Base-by-base conservation (phyloP, 768 basidiomycete genomes). In the Exidia glandulosa region DNA sequence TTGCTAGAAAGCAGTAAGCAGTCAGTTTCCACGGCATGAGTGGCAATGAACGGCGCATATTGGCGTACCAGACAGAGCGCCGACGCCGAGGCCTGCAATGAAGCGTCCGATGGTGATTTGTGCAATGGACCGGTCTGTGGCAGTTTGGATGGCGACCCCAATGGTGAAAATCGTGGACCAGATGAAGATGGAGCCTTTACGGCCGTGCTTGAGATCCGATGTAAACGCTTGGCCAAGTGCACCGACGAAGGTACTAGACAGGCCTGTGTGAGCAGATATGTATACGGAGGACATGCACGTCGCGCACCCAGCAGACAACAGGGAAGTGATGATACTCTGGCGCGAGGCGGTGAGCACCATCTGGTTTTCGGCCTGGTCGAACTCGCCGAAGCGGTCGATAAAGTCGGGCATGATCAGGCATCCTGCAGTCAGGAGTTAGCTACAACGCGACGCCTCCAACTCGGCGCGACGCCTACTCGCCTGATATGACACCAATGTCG, bases 341-440 rank as follows among this genome's bases (percentile, higher is more conserved):
- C 86, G 76, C 29, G 81, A 80, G 61, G 80, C 79, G 2, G 83
- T 80, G 10, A 91, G 72, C 61, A 79, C 73, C 56, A 72, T 72
- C 33, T 71, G 63, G 3, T 85, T 86, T 62, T 80, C 66, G 2
- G 68, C 65, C 55, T 71, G 77, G 3, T 76, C 57, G 10, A 45
- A 16, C 65, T 82, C 73, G 32, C 87, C 88, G 66, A 90, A 89
- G 13, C 86, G 81, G 57, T 73, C 64, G 64, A 87, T 77, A 69
- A 90, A 90, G 68, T 89, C 87, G 7, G 81, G 81, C 85, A 88
- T 88, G 61, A 89, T 88, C 32, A 90, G 71, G 66, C 86, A 88
- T 76, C 87, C 88, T 25, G 25, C 23, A 16, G 31, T 33, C 27
- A 48, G 41, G 23, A 57, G 58, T n/a, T 37, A 59, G 36, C 58